Base-by-base conservation (phyloP, 768 basidiomycete species). In the Hygrocybe punicea region DNA sequence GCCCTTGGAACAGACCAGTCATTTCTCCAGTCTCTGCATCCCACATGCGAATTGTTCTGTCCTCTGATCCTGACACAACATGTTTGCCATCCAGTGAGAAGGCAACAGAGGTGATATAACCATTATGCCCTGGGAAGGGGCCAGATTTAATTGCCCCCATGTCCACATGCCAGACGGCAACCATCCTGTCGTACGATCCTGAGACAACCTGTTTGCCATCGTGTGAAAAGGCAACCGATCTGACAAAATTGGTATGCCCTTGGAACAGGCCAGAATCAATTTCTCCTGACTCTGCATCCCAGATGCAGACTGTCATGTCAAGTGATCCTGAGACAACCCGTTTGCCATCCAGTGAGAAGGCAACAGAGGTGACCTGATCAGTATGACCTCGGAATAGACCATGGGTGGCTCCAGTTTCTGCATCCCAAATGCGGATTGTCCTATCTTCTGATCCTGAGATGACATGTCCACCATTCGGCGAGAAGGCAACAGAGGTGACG, bases 251-350 rank as follows among this genome's bases (percentile, higher is more conserved):
- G 24, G 3, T 11, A 49, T 49, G 49, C 7, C 46, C 47, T 19
- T 36, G 13, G 23, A 23, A 42, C 17, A n/a, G 10, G 19, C n/a
- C n/a, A n/a, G n/a, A n/a, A n/a, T n/a, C n/a, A n/a, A 10, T 10
- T 51, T 8, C 33, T 16, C 49, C 48, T 24, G 29, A 39, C 56
- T 29, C 4, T 14, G 23, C 21, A 33, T 57, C 36, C 56, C 56
- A 44, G 9, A 81, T 69, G 11, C 75, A 73, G n/a, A 82, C 67
- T 13, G 78, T 80, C 69, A 81, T 80, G 65, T 53, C 51, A 7
- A 16, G 25, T 5, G 55, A 56, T 19, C 55, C 55, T 6, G 55
- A 56, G 16, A 33, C 34, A 39, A 56, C 17, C 17, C 23, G 16
- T 17, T 47, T 34, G 6, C 42, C 35, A 29, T 56, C 55, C 8